A percentile compares a stretch with the other conserved stretches of the same genome.
Conservation (phyloP, 2,329 filamentous ascomycete species). For the Xylaria sp. region DNA sequence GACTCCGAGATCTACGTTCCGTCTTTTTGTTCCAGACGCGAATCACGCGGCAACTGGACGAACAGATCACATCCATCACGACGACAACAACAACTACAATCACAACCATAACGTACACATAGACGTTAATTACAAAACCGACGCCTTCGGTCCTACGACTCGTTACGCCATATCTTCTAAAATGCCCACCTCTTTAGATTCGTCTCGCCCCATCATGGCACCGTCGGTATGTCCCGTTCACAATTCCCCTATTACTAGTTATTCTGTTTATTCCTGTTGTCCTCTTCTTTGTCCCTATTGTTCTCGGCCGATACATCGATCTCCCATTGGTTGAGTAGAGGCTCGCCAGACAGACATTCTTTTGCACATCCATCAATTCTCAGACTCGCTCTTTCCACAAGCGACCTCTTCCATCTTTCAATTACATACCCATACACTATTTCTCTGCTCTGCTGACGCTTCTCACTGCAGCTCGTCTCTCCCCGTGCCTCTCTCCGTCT, state of each 20-base stretch:
- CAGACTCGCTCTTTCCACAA: not conserved
- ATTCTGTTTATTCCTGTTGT: not conserved
- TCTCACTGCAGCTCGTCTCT: constrained; percentile 48
- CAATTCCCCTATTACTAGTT: constrained; percentile 1
- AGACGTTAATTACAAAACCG: constrained; percentile 2
- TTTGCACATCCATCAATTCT: not conserved
- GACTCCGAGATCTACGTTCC: constrained; percentile 3
- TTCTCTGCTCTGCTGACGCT: not conserved
- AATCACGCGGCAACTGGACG: constrained; percentile 23
- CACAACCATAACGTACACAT: not conserved
- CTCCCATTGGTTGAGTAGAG: not conserved
- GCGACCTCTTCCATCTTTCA: not conserved
- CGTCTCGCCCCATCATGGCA: constrained; percentile 71
- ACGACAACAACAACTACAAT: not conserved
- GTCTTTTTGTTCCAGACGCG: constrained; percentile 13
- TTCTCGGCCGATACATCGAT: not conserved
- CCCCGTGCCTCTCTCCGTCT: constrained; percentile 66
- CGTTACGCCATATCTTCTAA: constrained; percentile 21
- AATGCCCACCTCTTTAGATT: constrained; percentile 71
- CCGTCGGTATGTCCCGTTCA: constrained; percentile 64
- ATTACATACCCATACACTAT: not conserved
- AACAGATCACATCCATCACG: not conserved
- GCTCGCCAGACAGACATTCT: not conserved
- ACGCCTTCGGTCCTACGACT: not conserved
- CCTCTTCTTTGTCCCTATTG: not conserved